Evolutionary conservation across 108 stramenopile species (phyloP), one percentile per base, ranked within the genome.

Genomic region (Skeletonema costatum): DNA sequence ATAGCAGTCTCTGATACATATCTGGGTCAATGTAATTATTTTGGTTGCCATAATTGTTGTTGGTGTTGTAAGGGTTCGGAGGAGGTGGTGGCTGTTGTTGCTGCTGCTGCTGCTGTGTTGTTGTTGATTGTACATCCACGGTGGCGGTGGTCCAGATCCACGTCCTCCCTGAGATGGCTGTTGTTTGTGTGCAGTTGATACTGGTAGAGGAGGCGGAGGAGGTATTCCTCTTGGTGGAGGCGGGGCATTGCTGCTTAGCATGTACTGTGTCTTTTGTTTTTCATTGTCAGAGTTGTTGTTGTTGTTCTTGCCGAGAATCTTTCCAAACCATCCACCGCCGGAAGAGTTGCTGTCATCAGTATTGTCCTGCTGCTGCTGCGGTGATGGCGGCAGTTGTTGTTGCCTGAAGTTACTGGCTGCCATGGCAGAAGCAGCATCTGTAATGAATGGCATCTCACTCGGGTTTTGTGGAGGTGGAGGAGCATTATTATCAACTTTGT

Each of bases 1-100:
- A 60, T 32, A 81, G 74, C 1, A 81, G 69, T 31, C 53, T 56
- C 58, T 81, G 80, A 51, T 81, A 81, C 53, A 69, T 58, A 3
- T 42, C 13, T n/a, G 66, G 73, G 44, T 74, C 68, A 31, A 64
- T 64, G 62, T 73, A 41, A 66, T 64, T 59, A n/a, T 71, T 68
- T 9, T 64, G 38, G 10, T 72, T 41, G 71, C 3, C 17, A 13
- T 73, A 39, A 8, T 63, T 42, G 60, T 38, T 46, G 31, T 63
- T 60, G 32, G 63, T 19, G 25, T 32, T 38, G 63, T 64, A 64
- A 1, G 63, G 63, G 35, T 64, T 64, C 25, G 53, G 53, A 56
- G 53, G 53, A 4, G 53, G 53, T 56, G 25, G 53, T 56, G 53
- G 53, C 2, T 8, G 53, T 56, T 56, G 53, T 10, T 56, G 53